These are phyloP conservation scores for Basipetospora chlamydospora DNA, from an alignment of 2,329 filamentous ascomycete species.

Conservation along the genomic window DNA sequence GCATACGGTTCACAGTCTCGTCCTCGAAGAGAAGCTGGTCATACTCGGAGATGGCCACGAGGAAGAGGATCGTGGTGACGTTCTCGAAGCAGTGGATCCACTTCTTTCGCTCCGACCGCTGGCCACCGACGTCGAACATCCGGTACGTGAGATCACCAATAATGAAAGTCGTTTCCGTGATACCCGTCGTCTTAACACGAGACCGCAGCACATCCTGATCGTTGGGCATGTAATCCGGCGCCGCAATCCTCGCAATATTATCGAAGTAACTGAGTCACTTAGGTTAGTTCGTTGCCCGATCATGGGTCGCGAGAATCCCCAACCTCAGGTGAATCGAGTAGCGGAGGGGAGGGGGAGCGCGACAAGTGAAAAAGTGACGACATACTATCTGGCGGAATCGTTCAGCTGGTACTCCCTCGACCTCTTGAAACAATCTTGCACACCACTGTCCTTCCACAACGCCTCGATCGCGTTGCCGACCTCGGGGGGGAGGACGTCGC, in stretches of 20 bases:
- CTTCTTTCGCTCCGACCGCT: conserved; percentile 94
- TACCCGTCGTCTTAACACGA: conserved; percentile 95
- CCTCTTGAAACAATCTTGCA: conserved; percentile 89
- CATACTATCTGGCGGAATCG: conserved; percentile 89
- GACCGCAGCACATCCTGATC: conserved; percentile 91
- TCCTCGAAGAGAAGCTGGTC: conserved; percentile 93
- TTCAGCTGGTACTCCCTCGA: conserved; percentile 94
- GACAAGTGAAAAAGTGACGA: conserved; percentile 13
- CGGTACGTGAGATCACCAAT: conserved; percentile 89
- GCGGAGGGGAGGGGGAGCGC: no score
- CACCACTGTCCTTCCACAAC: conserved; percentile 83
- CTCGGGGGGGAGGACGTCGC: conserved; percentile 84
- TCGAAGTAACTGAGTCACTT: conserved; percentile 68
- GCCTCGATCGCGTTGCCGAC: conserved; percentile 86
- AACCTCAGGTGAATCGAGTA: neutral
- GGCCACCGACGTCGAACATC: conserved; percentile 95
- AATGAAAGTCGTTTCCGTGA: conserved; percentile 91
- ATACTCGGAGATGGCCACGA: conserved; percentile 94
- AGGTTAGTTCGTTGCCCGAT: conserved; percentile 24
- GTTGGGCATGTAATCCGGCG: conserved; percentile 85
- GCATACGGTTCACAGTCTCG: conserved; percentile 91
- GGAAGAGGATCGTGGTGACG: conserved; percentile 89
- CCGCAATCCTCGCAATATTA: conserved; percentile 79
- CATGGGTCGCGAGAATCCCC: neutral
- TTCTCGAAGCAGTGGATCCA: conserved; percentile 99